Base-by-base conservation (phyloP, 2,329 filamentous ascomycete genomes). In the Colletotrichum orbiculare region DNA sequence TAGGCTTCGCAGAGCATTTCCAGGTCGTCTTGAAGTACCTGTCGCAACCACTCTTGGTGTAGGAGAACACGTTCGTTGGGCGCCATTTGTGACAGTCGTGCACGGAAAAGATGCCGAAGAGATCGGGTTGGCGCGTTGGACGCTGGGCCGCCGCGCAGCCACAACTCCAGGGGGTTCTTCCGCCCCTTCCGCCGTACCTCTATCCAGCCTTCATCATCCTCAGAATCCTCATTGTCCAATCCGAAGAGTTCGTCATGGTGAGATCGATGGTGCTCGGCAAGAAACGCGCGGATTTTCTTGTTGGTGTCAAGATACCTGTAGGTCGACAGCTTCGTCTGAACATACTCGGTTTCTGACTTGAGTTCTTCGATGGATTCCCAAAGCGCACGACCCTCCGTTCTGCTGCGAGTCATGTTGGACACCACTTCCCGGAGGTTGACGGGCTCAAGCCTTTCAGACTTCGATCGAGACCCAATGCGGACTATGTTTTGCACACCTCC, bases 391-490 rank as follows among this genome's bases (percentile, higher is more conserved):
- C 75, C 80, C 64, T 84, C 80, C 0, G 73, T 63, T n/a, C 73
- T 79, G 1, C 82, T 85, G 9, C 74, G 72, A 1, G 71, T 69
- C 8, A 73, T 69, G 0, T 67, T 59, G 12, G 71, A 65, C 1
- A 70, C 70, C 5, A 85, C 74, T 0, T 68, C 63, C 0, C 80
- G 76, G 6, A 91, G 78, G 59, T 86, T 89, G n/a, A 83, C 71
- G 0, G 71, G 70, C 8, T 82, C 70, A 0, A 92, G 74, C 2
- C 75, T 69, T 37, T 85, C 81, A 0, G 86, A 88, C 63, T 87
- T 86, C 2, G 83, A 87, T 13, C 81, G 81, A 0, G 81, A 82
- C 0, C 90, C 89, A 6, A 92, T 85, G 0, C 89, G 86, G 34
- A 91, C 82, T 34, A 92, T 80, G 6, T 85, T 77, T 0, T 74